Percentiles rank a stretch among this genome's conserved stretches.
Evolutionary conservation across 805 yeast genomes (phyloP).

Genomic region (Wickerhamiella alocasiicola): DNA sequence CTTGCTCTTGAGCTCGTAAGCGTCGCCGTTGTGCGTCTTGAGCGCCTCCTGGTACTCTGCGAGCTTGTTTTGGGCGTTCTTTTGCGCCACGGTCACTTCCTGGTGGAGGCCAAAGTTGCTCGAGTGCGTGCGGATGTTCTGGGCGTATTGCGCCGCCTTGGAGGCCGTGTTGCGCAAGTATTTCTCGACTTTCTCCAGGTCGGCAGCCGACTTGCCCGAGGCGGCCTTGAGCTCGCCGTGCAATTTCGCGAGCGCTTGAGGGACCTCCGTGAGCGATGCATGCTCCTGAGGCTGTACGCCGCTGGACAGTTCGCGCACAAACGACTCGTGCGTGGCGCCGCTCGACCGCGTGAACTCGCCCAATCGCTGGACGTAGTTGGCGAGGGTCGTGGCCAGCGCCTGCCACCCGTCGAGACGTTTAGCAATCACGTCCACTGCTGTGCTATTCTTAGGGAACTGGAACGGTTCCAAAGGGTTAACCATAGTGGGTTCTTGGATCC

Average conservation of each 20-base stretch:
- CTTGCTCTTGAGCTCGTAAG: constrained; percentile 57
- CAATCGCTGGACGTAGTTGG: constrained; percentile 65
- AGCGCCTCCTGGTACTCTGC: constrained; percentile 30
- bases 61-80: constrained; percentile 38
- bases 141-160: constrained; percentile 8
- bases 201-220: background rate
- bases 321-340: constrained; percentile 1
- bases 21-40: constrained; percentile 36
- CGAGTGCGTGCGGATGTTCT: constrained; percentile 5
- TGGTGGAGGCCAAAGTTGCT: background rate
- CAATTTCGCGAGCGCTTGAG: constrained; percentile 29
- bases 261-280: constrained; percentile 17
- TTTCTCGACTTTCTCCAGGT: background rate
- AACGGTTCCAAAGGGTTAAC: constrained; percentile 10
- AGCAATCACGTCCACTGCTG: constrained; percentile 79
- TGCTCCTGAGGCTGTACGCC: background rate
- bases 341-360: constrained; percentile 48
- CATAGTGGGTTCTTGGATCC: too few species aligned
- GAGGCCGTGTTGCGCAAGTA: background rate
- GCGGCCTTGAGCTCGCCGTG: constrained; percentile 70
- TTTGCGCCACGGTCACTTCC: background rate
- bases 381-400: constrained; percentile 55
- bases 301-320: background rate
- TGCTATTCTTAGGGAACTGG: constrained; percentile 43
- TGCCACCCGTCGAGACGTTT: constrained; percentile 79